Evolutionary conservation across 192 early-diverging fungal genomes (phyloP).

Genomic region (Coemansia sp.): DNA sequence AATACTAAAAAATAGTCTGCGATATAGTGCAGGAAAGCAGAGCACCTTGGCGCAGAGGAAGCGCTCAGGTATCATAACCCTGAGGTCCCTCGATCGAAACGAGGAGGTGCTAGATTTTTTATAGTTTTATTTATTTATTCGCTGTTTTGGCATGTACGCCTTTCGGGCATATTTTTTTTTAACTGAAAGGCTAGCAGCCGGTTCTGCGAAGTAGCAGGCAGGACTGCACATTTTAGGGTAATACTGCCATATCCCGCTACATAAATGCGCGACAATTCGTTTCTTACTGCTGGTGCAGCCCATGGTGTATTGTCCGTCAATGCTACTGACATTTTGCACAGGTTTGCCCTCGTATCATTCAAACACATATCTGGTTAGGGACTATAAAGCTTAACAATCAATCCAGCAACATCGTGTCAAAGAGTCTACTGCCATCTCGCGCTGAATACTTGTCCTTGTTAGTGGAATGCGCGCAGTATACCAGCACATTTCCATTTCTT

Average conservation of each 20-base stretch:
- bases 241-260: background rate
- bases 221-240: background rate
- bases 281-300: background rate
- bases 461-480: background rate
- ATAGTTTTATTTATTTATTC: background rate
- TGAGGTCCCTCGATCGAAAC: conserved; percentile 13
- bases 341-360: background rate
- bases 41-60: background rate
- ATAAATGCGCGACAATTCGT: background rate
- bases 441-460: background rate
- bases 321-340: background rate
- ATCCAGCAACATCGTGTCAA: background rate
- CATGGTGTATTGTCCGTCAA: background rate
- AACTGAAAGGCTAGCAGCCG: no score
- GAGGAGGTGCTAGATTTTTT: conserved; percentile 20
- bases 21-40: no score
- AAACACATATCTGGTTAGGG: background rate
- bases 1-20: no score
- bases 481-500: background rate
- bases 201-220: background rate
- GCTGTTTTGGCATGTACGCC: no score
- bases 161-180: no score
- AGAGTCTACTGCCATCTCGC: background rate
- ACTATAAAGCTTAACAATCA: background rate
- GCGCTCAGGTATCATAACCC: background rate